Evolutionary conservation across 192 early-diverging fungal species (phyloP), one percentile per base, ranked within the genome.

Genomic region (Cladochytrium replicatum): DNA sequence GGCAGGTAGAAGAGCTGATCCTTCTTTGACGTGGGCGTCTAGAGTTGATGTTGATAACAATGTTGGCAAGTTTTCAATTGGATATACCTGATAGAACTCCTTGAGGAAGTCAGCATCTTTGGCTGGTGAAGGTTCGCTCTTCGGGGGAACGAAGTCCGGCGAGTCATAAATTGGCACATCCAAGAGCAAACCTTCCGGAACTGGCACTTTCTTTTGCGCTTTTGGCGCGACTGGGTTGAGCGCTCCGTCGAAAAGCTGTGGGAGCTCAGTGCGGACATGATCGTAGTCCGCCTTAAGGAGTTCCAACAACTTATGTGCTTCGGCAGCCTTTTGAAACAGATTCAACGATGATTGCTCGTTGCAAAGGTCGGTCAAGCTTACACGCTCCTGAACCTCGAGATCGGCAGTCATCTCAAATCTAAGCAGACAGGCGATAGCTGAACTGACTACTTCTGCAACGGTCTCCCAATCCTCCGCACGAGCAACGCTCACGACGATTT

Each of bases 181-280:
- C 22, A 56, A 24, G 4, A 5, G 5, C 41, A 97, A 57, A 6
- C 81, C 88, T 4, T 87, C 83, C 5, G 90, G 90, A 2, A 94
- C 61, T 13, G 89, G 86, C 0, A 97, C 90, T 56, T 87, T 85
- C 49, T 72, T 75, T 64, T 97, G 93, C 0, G 93, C 93, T 31
- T 85, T 86, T 2, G 82, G 72, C 9, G 87, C 87, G 0, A 97
- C 89, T 1, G 91, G 91, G 43, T 90, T 93, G 11, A 97, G 70
- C 32, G 91, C 93, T 42, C 84, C 87, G 6, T 61, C 71, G 48
- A 86, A 93, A 26, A 88, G 48, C 9, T 55, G 57, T 4, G 71
- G 66, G n/a, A 91, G 65, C 4, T 77, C 74, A 31, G 62, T 51
- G 30, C 82, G 64, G 26, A 85, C 43, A 1, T 49, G 43, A 25